Evolutionary conservation across 345 rosid species (phyloP).

Genomic region (Carallia pectinifolia): DNA sequence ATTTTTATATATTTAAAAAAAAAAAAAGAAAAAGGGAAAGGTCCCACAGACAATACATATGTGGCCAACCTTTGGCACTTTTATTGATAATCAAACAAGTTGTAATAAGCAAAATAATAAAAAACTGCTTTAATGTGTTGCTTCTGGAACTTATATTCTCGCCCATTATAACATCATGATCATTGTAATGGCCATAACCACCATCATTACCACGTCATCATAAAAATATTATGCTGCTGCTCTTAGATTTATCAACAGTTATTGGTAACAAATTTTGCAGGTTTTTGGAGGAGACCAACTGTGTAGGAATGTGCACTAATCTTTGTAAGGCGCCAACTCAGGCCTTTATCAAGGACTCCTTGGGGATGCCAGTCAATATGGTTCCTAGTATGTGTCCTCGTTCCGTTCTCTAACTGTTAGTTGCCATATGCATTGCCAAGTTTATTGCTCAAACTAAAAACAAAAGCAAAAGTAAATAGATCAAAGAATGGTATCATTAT

Average conservation of each 20-base stretch:
- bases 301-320: constrained; percentile 91
- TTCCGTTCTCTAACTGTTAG: background rate
- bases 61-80: constrained; percentile 33
- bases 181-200: constrained; percentile 16
- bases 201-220: constrained; percentile 24
- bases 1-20: no score
- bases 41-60: constrained; percentile 21
- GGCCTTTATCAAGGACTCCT: constrained; percentile 66
- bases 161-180: constrained; percentile 28
- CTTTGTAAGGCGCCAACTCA: constrained; percentile 82
- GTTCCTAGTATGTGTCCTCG: constrained; percentile 64
- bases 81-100: background rate
- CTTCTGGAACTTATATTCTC: constrained; percentile 19
- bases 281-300: constrained; percentile 79
- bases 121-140: constrained; percentile 40
- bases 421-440: background rate
- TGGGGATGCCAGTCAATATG: constrained; percentile 90
- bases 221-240: constrained; percentile 12
- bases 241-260: constrained; percentile 1
- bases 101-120: constrained; percentile 2
- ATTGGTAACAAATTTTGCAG: constrained; percentile 34
- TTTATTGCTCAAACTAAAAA: background rate
- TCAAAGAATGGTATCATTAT: no score
- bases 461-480: no score
- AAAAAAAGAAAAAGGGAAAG: constrained; percentile 8